phyloP scores from a whole-genome alignment of 495 filamentous ascomycete species.

The Neurospora sp. region DNA sequence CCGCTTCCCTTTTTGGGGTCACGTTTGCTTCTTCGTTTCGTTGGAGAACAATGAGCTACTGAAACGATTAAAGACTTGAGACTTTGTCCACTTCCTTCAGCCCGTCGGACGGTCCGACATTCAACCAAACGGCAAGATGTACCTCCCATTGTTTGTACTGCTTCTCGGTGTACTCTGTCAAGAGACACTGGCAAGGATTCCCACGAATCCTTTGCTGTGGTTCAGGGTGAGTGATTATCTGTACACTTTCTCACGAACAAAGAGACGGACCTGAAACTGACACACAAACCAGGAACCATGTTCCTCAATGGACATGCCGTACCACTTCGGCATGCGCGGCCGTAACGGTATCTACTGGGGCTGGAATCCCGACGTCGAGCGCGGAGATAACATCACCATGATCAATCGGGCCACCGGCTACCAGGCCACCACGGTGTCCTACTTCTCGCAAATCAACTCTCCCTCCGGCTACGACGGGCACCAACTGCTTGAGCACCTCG shows the following conservation, averaged over 20 bases:
- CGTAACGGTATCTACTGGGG: constrained; percentile 7
- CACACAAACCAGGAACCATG: neutral
- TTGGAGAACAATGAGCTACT: neutral
- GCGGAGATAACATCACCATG: neutral
- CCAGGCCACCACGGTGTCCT: neutral
- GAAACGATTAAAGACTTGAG: neutral
- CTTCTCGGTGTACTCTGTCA: neutral
- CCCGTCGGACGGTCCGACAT: neutral
- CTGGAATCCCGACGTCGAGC: constrained; percentile 2
- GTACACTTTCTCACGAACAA: neutral
- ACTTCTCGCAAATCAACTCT: constrained; percentile 6
- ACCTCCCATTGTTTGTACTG: neutral
- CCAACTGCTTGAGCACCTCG: neutral
- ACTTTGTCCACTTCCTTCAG: neutral
- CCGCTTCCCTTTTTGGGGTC: neutral
- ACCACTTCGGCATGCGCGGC: neutral
- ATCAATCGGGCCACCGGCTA: neutral
- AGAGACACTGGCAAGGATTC: neutral
- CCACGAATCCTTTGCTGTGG: neutral
- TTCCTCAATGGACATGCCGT: neutral
- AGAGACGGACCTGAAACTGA: neutral
- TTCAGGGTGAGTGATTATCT: neutral
- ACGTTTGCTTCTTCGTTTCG: neutral
- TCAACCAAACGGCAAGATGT: neutral
- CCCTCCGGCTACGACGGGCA: constrained; percentile 2